Percentiles rank a stretch among this genome's conserved stretches.
Evolutionary conservation across 768 basidiomycete species (phyloP).

Genomic region (Macrolepiota albuminosa): DNA sequence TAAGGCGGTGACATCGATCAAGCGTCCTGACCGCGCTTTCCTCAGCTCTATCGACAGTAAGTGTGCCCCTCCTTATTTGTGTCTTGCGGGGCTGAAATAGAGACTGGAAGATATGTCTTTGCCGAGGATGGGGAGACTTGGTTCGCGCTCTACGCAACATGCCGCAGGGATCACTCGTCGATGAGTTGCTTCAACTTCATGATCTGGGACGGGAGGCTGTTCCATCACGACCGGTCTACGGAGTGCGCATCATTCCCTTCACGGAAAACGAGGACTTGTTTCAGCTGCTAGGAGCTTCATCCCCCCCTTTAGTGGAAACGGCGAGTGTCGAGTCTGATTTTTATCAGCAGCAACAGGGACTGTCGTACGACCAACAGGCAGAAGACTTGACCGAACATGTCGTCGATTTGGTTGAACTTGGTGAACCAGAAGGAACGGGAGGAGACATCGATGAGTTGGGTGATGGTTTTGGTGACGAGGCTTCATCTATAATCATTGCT

Average conservation of each 20-base stretch:
- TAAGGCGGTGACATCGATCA: conserved; percentile 17
- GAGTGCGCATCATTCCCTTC: conserved; percentile 12
- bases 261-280: conserved; percentile 9
- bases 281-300: conserved; percentile 2
- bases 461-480: neutral
- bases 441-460: neutral
- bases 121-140: conserved; percentile 24
- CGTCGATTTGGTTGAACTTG: neutral
- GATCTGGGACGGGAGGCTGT: conserved; percentile 10
- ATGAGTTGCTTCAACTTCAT: conserved; percentile 23
- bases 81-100: neutral
- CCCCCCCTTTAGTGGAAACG: conserved; percentile 6
- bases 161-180: conserved; percentile 11
- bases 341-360: neutral
- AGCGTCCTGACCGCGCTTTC: conserved; percentile 7
- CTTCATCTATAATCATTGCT: neutral
- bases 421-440: neutral
- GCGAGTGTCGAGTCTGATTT: neutral
- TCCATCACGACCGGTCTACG: neutral
- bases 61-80: neutral
- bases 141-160: conserved; percentile 17
- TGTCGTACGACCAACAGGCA: neutral
- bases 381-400: neutral
- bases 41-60: conserved; percentile 12
- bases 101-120: conserved; percentile 15